Evolutionary conservation across 108 stramenopile species (phyloP), one percentile per base, ranked within the genome.

Genomic region (Parietichytrium sp.): DNA sequence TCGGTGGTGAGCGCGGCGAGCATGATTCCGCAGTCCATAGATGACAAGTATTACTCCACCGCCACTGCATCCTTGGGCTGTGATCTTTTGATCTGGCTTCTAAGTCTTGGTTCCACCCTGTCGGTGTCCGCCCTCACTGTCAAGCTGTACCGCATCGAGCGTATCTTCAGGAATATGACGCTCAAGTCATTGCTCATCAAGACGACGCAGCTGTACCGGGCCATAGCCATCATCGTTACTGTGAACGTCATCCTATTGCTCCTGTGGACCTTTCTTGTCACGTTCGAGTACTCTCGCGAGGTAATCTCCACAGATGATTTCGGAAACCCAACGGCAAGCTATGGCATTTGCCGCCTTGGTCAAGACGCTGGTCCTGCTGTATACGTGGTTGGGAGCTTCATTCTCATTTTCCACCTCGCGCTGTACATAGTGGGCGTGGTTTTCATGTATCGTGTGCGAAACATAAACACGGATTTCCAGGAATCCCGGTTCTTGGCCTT

Each of bases 131-230:
- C 61, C 33, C 36, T 72, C 33, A 72, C 45, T 20, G 38, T 72
- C 15, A 72, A 72, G 61, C 33, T 72, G 29, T 72, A 72, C 61
- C 61, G 61, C 8, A 72, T 72, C 33, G 45, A 45, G 61, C 33
- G 42, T 8, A 72, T 72, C 0, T 72, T 72, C 20, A 33, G 45
- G 23, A 72, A 72, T 20, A 33, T 42, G 42, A 72, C 38, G 38
- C 61, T 72, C 23, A 33, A 42, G 13, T 72, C 61, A 0, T 1
- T 72, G 0, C 33, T 72, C 0, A 36, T 72, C 33, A 47, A 42
- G 8, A 42, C 61, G 45, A 15, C 15, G 36, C 23, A 33, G 4
- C 61, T 72, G 42, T 25, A 45, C 0, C 10, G 20, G 20, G 23
- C 45, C 3, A 72, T 72, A 42, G 61, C 61, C 61, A 45, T 42